Conservation (phyloP, 2,329 filamentous ascomycete species). For the Colletotrichum sp. region DNA sequence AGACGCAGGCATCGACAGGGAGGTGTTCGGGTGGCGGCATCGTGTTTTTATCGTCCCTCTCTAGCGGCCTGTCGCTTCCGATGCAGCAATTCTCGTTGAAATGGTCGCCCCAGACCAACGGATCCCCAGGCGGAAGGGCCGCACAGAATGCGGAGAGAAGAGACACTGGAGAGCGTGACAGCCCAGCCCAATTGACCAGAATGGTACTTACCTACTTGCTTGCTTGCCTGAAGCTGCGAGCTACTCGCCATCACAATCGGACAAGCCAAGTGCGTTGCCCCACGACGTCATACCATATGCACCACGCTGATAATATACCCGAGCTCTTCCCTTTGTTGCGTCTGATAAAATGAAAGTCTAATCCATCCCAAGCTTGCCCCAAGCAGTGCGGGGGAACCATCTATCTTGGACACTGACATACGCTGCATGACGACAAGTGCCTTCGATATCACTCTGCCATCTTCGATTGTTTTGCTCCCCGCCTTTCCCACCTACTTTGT, state of each 20-base stretch:
- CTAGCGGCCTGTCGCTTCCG: not conserved
- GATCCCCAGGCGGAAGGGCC: not conserved
- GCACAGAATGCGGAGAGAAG: not conserved
- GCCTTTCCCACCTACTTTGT: not conserved
- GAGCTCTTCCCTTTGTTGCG: constrained; percentile 5
- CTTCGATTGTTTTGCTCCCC: not conserved
- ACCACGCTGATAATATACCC: not conserved
- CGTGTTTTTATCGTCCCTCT: constrained; percentile 1
- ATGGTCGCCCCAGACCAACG: constrained; percentile 5
- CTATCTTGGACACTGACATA: not conserved
- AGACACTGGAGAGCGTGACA: not conserved
- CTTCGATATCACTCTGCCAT: not conserved
- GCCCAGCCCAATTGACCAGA: not conserved
- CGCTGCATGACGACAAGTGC: not conserved
- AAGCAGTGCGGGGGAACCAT: not conserved
- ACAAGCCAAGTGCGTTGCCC: constrained; percentile 8
- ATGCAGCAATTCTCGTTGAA: constrained; percentile 23
- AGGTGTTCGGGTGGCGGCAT: constrained; percentile 1
- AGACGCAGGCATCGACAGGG: not conserved
- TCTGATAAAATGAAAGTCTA: not conserved
- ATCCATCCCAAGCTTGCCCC: constrained; percentile 7
- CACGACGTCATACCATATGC: constrained; percentile 18
- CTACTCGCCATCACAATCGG: not conserved
- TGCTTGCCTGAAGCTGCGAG: not conserved
- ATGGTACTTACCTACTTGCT: not conserved